A percentile compares a stretch with the other conserved stretches of the same genome.
phyloP scores from a whole-genome alignment of 192 early-diverging fungal species.

The Backusella psychrophila region DNA sequence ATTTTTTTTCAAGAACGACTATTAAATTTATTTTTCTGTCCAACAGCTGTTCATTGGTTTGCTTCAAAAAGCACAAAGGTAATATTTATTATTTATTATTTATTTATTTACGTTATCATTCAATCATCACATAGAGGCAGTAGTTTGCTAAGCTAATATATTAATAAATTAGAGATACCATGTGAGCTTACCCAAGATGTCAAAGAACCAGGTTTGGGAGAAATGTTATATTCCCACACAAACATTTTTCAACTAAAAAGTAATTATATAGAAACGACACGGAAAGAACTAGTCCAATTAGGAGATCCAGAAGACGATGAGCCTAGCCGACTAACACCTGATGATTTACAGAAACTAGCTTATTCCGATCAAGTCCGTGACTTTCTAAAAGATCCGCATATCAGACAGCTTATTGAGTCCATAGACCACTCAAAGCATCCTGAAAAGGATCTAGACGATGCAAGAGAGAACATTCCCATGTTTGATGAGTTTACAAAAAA shows the following conservation, averaged over 20 bases:
- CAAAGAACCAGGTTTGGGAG: background rate
- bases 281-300: background rate
- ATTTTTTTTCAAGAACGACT: background rate
- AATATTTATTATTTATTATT: background rate
- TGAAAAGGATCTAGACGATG: conserved; percentile 12
- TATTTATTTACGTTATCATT: background rate
- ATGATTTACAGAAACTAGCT: background rate
- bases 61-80: conserved; percentile 38
- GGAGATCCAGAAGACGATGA: conserved; percentile 13
- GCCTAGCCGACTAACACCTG: conserved; percentile 3
- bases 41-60: conserved; percentile 24
- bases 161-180: conserved; percentile 7
- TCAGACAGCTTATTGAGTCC: conserved; percentile 11
- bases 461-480: background rate
- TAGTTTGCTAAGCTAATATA: background rate
- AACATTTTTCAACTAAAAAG: background rate
- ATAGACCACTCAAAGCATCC: conserved; percentile 23
- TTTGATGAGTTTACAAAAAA: conserved; percentile 17
- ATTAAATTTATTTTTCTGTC: background rate
- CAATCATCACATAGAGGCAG: background rate
- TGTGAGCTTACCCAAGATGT: conserved; percentile 7
- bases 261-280: background rate
- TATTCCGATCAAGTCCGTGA: conserved; percentile 26
- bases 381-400: conserved; percentile 20
- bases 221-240: background rate